phyloP scores from a whole-genome alignment of 257 asterid genomes.

The Solanum corneliomulleri region DNA sequence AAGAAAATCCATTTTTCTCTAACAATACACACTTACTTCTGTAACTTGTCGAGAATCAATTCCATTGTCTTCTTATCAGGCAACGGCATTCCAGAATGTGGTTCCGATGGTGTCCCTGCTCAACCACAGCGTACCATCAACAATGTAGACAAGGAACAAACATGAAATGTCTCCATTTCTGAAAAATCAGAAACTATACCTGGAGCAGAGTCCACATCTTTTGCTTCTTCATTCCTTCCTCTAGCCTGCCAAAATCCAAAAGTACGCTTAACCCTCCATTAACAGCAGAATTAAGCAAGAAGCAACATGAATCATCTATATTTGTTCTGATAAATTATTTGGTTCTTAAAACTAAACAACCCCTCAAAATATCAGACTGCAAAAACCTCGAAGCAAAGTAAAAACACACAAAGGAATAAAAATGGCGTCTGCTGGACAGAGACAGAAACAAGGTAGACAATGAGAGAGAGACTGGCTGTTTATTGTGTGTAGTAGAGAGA shows the following conservation, averaged over 20 bases:
- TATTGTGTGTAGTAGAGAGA: constrained; percentile 4
- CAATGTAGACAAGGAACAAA: not conserved
- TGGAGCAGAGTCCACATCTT: constrained; percentile 48
- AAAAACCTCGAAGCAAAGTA: not conserved
- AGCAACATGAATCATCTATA: not conserved
- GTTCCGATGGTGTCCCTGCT: constrained; percentile 57
- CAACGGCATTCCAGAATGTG: constrained; percentile 32
- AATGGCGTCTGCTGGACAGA: constrained; percentile 31
- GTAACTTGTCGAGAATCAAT: constrained; percentile 83
- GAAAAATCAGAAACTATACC: constrained; percentile 25
- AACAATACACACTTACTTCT: constrained; percentile 49
- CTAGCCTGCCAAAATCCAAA: constrained; percentile 54
- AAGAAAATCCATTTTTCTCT: not conserved
- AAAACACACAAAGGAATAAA: constrained; percentile 3
- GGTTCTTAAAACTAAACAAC: not conserved
- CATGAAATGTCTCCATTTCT: not conserved
- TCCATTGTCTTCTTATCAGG: constrained; percentile 84
- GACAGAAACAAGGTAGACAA: constrained; percentile 44
- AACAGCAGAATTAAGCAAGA: not conserved
- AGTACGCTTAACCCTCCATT: constrained; percentile 9
- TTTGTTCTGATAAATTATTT: not conserved
- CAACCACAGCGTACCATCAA: not conserved
- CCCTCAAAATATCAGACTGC: not conserved
- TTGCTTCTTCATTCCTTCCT: constrained; percentile 34
- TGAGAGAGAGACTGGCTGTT: constrained; percentile 2